A percentile compares a stretch with the other conserved stretches of the same genome.
Conservation (phyloP, 352 stramenopile genomes). For the Phytophthora megakarya region DNA sequence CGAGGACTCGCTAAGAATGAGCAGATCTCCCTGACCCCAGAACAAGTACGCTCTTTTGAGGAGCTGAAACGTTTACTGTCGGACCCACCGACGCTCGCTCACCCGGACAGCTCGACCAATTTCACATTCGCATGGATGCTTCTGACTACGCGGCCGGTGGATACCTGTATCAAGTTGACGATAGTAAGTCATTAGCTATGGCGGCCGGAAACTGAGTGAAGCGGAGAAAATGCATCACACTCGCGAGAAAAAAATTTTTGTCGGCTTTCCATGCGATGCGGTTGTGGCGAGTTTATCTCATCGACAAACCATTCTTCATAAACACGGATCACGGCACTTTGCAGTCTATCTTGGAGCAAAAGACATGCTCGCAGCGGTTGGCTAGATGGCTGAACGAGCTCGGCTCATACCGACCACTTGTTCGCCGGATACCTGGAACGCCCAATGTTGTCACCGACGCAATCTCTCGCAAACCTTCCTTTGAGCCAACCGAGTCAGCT, state of each 20-base stretch:
- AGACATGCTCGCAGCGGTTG: not conserved
- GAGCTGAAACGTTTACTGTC: not conserved
- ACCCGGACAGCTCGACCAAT: not conserved
- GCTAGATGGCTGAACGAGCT: slow-evolving; percentile 4
- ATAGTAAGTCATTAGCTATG: not conserved
- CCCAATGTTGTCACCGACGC: not conserved
- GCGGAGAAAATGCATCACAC: slow-evolving; percentile 3
- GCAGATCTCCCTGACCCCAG: not conserved
- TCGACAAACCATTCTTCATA: not conserved
- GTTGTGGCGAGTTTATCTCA: not conserved
- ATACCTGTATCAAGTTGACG: slow-evolving; percentile 11
- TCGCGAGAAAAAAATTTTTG: slow-evolving; percentile 2
- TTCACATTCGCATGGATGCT: not conserved
- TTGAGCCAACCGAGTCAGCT: too few species aligned
- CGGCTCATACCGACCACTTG: not conserved
- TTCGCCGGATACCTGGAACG: not conserved
- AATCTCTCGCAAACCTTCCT: not conserved
- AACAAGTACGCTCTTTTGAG: not conserved
- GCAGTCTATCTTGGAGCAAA: not conserved
- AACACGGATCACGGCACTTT: not conserved
- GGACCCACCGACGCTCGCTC: not conserved
- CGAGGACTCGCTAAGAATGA: not conserved
- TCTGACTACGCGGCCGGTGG: slow-evolving; percentile 7
- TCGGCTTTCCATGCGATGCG: not conserved
- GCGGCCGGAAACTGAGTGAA: not conserved